These are phyloP conservation scores for Colletotrichum godetiae DNA, from an alignment of 2,329 filamentous ascomycete genomes.

Conservation along the genomic window DNA sequence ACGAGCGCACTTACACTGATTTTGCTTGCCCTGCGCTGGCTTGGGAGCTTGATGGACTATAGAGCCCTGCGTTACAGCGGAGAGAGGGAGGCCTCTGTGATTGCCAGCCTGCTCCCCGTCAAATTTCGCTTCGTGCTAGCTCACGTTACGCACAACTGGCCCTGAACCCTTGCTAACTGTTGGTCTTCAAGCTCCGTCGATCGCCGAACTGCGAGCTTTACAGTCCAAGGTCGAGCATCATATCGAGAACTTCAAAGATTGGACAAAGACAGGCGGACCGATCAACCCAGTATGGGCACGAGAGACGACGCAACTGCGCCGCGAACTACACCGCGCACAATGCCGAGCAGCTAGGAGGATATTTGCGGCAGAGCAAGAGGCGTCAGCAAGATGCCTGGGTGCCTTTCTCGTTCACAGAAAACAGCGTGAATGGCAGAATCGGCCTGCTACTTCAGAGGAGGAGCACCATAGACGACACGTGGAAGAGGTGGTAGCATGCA, in stretches of 20 bases:
- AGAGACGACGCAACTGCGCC: constrained; percentile 61
- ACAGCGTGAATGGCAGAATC: constrained; percentile 52
- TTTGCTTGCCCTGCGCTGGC: constrained; percentile 1
- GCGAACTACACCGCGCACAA: constrained; percentile 67
- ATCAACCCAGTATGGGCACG: constrained; percentile 67
- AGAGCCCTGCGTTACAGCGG: constrained; percentile 14
- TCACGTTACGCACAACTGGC: constrained; percentile 1
- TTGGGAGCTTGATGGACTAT: constrained; percentile 4
- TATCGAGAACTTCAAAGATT: constrained; percentile 63
- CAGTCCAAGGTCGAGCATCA: constrained; percentile 59
- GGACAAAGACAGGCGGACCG: constrained; percentile 64
- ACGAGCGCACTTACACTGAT: neutral
- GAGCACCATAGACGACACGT: constrained; percentile 53
- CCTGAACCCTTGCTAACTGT: constrained; percentile 34
- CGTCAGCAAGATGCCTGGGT: constrained; percentile 63
- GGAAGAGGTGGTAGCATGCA: constrained; percentile 64
- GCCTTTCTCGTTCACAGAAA: constrained; percentile 65
- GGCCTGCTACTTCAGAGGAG: constrained; percentile 41
- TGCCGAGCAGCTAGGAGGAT: constrained; percentile 68
- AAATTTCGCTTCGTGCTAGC: constrained; percentile 5
- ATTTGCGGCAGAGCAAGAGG: constrained; percentile 62
- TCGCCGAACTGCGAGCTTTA: constrained; percentile 61
- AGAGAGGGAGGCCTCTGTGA: constrained; percentile 5
- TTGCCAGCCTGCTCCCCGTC: constrained; percentile 6
- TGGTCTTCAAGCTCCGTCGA: constrained; percentile 57